Evolutionary conservation across 352 stramenopile genomes (phyloP).

Genomic region (Phytophthora tentaculata): DNA sequence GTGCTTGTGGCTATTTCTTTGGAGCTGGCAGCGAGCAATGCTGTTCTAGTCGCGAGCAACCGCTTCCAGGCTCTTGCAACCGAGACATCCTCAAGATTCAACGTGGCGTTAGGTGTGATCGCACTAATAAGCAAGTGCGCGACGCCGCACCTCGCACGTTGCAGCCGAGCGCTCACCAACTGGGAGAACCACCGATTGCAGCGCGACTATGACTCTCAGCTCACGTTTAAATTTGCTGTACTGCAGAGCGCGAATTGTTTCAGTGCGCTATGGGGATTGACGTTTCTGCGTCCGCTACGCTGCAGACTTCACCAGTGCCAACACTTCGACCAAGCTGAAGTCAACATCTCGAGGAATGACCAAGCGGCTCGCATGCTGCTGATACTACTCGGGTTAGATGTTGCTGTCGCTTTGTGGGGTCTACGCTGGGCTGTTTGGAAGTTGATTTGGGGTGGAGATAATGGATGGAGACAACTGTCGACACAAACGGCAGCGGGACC

Average conservation of each 20-base stretch:
- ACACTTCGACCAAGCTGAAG: slow-evolving; percentile 18
- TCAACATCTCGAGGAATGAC: slow-evolving; percentile 41
- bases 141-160: slow-evolving; percentile 42
- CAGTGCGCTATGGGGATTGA: slow-evolving; percentile 56
- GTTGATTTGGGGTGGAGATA: slow-evolving; percentile 14
- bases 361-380: slow-evolving; percentile 60
- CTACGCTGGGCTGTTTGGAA: slow-evolving; percentile 43
- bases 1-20: slow-evolving; percentile 35
- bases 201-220: slow-evolving; percentile 65
- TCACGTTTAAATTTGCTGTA: slow-evolving; percentile 78
- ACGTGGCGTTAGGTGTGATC: slow-evolving; percentile 42
- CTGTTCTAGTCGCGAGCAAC: slow-evolving; percentile 44
- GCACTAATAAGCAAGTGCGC: slow-evolving; percentile 39
- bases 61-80: slow-evolving; percentile 32
- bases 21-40: slow-evolving; percentile 37
- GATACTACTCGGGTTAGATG: slow-evolving; percentile 54
- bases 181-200: slow-evolving; percentile 84
- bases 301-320: slow-evolving; percentile 16
- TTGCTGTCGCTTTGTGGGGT: slow-evolving; percentile 54
- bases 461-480: not conserved
- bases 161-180: slow-evolving; percentile 52
- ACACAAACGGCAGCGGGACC: slow-evolving; percentile 4
- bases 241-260: slow-evolving; percentile 74
- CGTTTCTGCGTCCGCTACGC: slow-evolving; percentile 53
- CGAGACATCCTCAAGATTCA: slow-evolving; percentile 20